Conservation (phyloP, 257 asterid species). For the Perilla frutescens region DNA sequence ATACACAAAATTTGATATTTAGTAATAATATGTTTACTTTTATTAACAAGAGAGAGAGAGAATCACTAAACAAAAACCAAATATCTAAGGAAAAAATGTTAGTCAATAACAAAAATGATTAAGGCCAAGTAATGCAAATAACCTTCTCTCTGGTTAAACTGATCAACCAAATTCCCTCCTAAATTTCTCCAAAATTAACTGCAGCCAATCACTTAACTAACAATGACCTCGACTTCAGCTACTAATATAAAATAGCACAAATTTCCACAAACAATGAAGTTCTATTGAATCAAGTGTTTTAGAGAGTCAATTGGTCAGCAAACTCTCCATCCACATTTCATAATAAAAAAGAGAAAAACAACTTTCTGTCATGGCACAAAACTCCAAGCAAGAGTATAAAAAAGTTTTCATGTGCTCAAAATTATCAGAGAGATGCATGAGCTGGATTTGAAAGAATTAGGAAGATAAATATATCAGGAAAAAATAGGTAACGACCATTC, state of each 20-base stretch:
- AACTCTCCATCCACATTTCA: conserved; percentile 2
- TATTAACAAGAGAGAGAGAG: no score
- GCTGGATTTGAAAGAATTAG: not conserved
- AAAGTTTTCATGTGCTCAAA: not conserved
- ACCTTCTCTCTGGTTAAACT: no score
- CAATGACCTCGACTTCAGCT: not conserved
- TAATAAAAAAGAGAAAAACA: not conserved
- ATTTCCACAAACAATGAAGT: not conserved
- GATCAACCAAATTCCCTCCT: conserved; percentile 2
- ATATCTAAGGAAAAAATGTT: no score
- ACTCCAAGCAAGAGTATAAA: not conserved
- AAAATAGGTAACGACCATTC: not conserved
- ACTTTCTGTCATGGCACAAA: not conserved
- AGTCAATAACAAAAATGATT: no score
- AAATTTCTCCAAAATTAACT: no score
- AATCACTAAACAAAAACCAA: no score
- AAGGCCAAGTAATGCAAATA: no score
- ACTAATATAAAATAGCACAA: conserved; percentile 3
- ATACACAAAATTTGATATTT: not conserved
- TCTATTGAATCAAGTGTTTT: not conserved
- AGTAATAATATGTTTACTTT: no score
- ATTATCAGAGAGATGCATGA: not conserved
- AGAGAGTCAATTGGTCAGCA: not conserved
- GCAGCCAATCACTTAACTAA: not conserved
- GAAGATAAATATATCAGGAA: not conserved